Conservation (phyloP, 768 basidiomycete genomes). For the Serendipita sp. region DNA sequence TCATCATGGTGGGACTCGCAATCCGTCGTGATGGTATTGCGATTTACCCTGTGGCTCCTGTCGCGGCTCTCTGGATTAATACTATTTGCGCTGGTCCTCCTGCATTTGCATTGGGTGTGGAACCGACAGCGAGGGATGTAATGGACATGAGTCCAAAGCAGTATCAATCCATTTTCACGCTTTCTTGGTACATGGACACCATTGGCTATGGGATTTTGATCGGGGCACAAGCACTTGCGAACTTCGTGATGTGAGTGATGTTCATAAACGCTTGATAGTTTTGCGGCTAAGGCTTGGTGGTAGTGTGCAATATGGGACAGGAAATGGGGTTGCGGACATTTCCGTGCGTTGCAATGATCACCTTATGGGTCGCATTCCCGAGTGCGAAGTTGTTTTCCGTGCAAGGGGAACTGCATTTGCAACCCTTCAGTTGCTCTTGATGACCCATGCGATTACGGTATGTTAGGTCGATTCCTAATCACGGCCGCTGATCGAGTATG, state of each 20-base stretch:
- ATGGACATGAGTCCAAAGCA: conserved; percentile 29
- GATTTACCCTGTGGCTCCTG: conserved; percentile 42
- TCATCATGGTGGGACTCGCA: conserved; percentile 39
- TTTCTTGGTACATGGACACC: conserved; percentile 21
- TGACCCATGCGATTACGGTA: conserved; percentile 1
- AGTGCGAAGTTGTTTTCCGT: conserved; percentile 22
- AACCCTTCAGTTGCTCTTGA: conserved; percentile 12
- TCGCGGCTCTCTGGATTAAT: conserved; percentile 37
- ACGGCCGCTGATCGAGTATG: background rate
- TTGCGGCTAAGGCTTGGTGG: conserved; percentile 8
- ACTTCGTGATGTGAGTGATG: conserved; percentile 23
- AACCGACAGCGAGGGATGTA: conserved; percentile 33
- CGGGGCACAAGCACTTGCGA: conserved; percentile 20
- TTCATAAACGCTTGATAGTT: conserved; percentile 9
- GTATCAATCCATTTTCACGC: conserved; percentile 22
- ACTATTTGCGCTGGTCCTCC: conserved; percentile 35
- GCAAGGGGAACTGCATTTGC: conserved; percentile 24
- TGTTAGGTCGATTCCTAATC: background rate
- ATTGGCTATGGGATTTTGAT: conserved; percentile 24
- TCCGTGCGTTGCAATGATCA: conserved; percentile 10
- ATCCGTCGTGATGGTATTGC: conserved; percentile 34
- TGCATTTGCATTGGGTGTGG: conserved; percentile 38
- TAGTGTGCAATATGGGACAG: conserved; percentile 17
- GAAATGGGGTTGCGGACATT: conserved; percentile 20
- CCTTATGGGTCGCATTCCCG: background rate